Conservation (phyloP, 2,329 filamentous ascomycete species). For the Talaromyces funiculosus region DNA sequence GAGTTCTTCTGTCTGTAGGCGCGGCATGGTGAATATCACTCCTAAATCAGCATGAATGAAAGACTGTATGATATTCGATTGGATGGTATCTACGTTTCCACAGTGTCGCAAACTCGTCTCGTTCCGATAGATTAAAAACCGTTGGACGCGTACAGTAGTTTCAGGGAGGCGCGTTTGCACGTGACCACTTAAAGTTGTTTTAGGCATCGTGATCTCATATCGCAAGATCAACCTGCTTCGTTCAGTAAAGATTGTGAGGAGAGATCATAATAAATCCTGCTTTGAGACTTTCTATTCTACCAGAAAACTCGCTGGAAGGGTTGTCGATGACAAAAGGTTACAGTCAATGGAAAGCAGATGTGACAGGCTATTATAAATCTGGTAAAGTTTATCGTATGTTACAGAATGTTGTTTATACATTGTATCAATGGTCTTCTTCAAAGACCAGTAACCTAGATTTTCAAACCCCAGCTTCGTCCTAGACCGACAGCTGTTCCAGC, state of each 20-base stretch:
- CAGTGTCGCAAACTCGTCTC: background rate
- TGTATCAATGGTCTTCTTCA: background rate
- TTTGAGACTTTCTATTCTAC: background rate
- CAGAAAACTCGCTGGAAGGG: background rate
- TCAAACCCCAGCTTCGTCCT: slow-evolving; percentile 78
- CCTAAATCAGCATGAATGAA: background rate
- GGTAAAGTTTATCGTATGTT: background rate
- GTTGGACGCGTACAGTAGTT: slow-evolving; percentile 15
- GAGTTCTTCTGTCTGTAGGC: slow-evolving; percentile 47
- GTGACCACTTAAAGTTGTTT: slow-evolving; percentile 16
- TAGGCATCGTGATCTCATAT: slow-evolving; percentile 1
- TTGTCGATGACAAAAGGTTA: background rate
- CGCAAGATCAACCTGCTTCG: background rate
- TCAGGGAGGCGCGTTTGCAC: slow-evolving; percentile 20
- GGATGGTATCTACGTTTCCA: background rate
- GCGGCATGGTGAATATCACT: background rate
- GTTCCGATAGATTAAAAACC: background rate
- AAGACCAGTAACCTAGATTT: slow-evolving; percentile 51
- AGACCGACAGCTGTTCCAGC: slow-evolving; percentile 72
- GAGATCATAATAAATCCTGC: background rate
- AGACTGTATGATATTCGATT: background rate
- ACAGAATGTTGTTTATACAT: background rate
- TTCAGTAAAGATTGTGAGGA: background rate
- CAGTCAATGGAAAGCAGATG: background rate
- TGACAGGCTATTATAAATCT: background rate